Conservation (phyloP, 2,329 filamentous ascomycete species). For the Hypoxylon sp. region DNA sequence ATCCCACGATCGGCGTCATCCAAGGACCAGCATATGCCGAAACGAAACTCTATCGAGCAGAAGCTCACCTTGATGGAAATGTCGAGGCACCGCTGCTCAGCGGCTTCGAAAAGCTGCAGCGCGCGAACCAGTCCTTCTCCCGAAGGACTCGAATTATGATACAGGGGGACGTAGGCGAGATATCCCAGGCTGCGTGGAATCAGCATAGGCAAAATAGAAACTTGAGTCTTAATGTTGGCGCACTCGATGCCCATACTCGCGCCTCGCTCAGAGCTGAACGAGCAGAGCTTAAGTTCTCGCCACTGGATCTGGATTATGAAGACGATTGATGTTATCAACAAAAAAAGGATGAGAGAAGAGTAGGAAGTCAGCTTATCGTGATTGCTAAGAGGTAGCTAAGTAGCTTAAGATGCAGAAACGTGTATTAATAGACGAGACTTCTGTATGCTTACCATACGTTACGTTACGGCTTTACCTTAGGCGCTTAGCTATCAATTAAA, state of each 20-base stretch:
- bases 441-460: not conserved
- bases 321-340: conserved; percentile 5
- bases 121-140: conserved; percentile 53
- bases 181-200: conserved; percentile 7
- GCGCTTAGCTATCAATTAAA: no score
- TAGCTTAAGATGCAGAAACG: not conserved
- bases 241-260: conserved; percentile 39
- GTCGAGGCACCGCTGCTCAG: conserved; percentile 62
- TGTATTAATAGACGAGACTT: not conserved
- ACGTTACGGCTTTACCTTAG: not conserved
- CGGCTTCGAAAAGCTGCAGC: conserved; percentile 61
- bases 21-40: conserved; percentile 68
- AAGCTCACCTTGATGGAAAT: conserved; percentile 65
- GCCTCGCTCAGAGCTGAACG: conserved; percentile 42
- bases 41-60: conserved; percentile 62
- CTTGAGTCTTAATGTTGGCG: conserved; percentile 37
- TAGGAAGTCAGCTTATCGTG: not conserved
- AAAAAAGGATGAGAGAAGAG: conserved; percentile 35
- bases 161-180: conserved; percentile 8
- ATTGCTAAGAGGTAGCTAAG: not conserved
- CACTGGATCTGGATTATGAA: conserved; percentile 46
- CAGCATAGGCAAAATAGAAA: conserved; percentile 29
- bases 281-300: conserved; percentile 44
- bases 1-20: conserved; percentile 67
- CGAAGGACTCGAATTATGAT: conserved; percentile 9